Percentiles rank a stretch among this genome's conserved stretches.
These are phyloP conservation scores for Epichloe typhina DNA, from an alignment of 2,329 filamentous ascomycete genomes.

Conservation along the genomic window DNA sequence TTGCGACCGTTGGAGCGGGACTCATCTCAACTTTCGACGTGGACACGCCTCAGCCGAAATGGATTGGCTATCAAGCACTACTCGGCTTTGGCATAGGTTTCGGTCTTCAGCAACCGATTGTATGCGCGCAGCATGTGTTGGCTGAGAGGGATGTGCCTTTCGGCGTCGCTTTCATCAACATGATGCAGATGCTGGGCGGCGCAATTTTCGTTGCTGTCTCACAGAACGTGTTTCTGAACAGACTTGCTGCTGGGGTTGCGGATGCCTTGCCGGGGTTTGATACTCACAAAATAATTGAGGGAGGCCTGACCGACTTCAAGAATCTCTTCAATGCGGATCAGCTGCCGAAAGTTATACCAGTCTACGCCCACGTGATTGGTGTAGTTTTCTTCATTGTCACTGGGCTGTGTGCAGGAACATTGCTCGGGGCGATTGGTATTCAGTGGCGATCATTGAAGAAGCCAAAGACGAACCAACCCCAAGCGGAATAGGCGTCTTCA, in stretches of 20 bases:
- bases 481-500: not conserved
- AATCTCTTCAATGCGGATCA: not conserved
- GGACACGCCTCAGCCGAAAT: too few relatives aligned
- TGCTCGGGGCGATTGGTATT: not conserved
- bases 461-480: not conserved
- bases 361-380: not conserved
- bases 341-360: not conserved
- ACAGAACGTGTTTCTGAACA: not conserved
- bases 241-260: not conserved
- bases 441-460: not conserved
- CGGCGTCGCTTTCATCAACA: not conserved
- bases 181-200: not conserved
- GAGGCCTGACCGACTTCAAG: not conserved
- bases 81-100: too few relatives aligned
- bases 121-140: not conserved
- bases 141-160: not conserved
- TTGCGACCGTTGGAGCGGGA: too few relatives aligned
- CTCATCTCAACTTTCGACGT: too few relatives aligned
- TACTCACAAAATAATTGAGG: not conserved
- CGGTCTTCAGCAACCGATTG: too few relatives aligned
- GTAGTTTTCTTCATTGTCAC: not conserved
- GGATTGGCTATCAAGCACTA: too few relatives aligned
- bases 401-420: not conserved
- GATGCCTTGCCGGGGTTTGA: not conserved
- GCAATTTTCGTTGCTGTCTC: not conserved